Base-by-base conservation (phyloP, 129 eudicot species). In the Lactuca sativa region DNA sequence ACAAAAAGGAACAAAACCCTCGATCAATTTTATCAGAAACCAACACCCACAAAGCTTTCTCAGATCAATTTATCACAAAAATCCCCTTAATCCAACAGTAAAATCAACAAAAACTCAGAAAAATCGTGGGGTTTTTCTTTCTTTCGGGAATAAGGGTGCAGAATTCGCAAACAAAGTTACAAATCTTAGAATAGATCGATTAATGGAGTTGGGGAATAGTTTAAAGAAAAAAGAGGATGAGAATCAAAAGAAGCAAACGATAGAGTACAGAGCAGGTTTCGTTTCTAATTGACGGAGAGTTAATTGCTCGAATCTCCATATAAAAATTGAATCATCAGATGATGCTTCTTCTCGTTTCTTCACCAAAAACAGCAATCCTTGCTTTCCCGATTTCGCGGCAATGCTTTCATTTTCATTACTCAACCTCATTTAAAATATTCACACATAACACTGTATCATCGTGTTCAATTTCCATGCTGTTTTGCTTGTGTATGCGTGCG, bases 341-440 rank as follows among this genome's bases (percentile, higher is more conserved):
- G 71, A 48, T 65, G 66, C 75, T 64, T 76, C 15, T 21, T 41
- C 80, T 67, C 32, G 32, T 75, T 76, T 76, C 81, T 70, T 66
- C 82, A 81, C 67, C 72, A 78, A 78, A 74, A 78, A 66, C 67
- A 72, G 54, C 71, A 70, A 59, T 55, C 69, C 59, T 71, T 77
- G 81, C 41, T 74, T 75, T 76, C 87, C 89, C 71, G 63, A 53
- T 78, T 84, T 80, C 71, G 81, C 73, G 84, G 84, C 84, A 82
- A 74, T 70, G 84, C 90, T 90, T 84, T 82, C 90, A 84, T 80
- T 72, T 77, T 84, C 75, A 79, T 79, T 75, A 77, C 81, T 71
- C 86, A 84, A 72, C 66, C 64, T 67, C 83, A 77, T 82, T 80
- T 40, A 70, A 77, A 82, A 72, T 30, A 63, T 4, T 59, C 43